Percentiles rank a stretch among this genome's conserved stretches.
These are phyloP conservation scores for Suhomyces bokatorum DNA, from an alignment of 1,139 yeast species.

Conservation along the genomic window DNA sequence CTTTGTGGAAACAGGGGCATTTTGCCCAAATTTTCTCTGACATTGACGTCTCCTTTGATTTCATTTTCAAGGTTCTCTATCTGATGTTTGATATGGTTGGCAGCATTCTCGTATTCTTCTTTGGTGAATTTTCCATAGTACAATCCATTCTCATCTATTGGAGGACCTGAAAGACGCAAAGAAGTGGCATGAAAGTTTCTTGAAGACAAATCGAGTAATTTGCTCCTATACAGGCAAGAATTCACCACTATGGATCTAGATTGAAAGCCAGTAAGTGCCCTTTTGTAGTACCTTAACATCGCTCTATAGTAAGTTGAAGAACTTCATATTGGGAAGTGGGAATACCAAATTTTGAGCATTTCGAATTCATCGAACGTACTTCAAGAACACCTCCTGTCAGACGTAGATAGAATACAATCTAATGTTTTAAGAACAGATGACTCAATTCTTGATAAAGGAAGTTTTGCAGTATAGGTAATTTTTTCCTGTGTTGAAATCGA, in stretches of 20 bases:
- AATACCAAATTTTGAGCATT: background rate
- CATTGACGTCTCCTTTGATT: constrained; percentile 42
- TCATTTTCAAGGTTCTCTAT: constrained; percentile 34
- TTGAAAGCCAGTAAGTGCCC: background rate
- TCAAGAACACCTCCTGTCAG: too few species aligned
- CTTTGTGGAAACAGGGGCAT: constrained; percentile 39
- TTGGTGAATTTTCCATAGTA: constrained; percentile 41
- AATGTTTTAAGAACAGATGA: too few species aligned
- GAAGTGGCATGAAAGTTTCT: background rate
- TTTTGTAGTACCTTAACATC: background rate
- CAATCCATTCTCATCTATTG: constrained; percentile 26
- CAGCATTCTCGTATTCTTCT: constrained; percentile 44
- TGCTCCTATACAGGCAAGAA: background rate
- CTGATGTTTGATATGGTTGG: constrained; percentile 36
- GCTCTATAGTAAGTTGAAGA: background rate
- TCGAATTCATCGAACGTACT: background rate
- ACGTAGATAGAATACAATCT: too few species aligned
- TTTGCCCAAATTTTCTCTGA: constrained; percentile 38
- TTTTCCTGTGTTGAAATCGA: too few species aligned
- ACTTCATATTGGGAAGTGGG: constrained; percentile 2
- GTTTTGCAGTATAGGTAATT: too few species aligned
- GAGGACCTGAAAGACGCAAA: constrained; percentile 11
- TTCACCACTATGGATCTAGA: background rate
- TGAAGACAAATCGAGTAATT: background rate
- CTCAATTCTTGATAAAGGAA: too few species aligned